A percentile compares a stretch with the other conserved stretches of the same genome.
Evolutionary conservation across 176 grass and related monocot species (phyloP).

Genomic region (Cenchrus purpureus): DNA sequence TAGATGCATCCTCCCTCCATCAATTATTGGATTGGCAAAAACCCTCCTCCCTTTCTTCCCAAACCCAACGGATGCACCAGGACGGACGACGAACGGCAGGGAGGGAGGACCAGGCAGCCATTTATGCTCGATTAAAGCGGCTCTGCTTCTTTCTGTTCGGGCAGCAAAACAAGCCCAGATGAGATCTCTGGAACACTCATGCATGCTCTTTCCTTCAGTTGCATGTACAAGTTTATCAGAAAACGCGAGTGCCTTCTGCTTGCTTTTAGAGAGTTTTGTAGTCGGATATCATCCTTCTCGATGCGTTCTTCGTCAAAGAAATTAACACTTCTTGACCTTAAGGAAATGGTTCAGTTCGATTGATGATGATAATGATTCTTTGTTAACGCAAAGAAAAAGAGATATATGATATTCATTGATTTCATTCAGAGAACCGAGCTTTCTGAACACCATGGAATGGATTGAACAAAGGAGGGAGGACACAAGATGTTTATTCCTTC

Average conservation of each 20-base stretch:
- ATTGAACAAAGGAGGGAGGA: not conserved
- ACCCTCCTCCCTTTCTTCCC: not conserved
- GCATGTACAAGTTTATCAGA: not conserved
- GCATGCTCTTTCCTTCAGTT: not conserved
- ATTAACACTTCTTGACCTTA: too few relatives aligned
- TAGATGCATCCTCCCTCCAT: not conserved
- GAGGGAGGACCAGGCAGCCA: not conserved
- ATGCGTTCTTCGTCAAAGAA: too few relatives aligned
- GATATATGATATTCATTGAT: too few relatives aligned
- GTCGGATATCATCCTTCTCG: too few relatives aligned
- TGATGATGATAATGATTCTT: too few relatives aligned
- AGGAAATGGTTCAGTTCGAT: not conserved
- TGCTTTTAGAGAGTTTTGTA: not conserved
- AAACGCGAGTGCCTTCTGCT: not conserved
- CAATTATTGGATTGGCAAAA: not conserved
- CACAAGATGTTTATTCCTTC: conserved; percentile 24
- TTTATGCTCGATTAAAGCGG: not conserved
- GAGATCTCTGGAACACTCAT: not conserved
- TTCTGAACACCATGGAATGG: not conserved
- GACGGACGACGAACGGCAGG: not conserved
- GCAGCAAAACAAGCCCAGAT: too few relatives aligned
- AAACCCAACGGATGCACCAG: not conserved
- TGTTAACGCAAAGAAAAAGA: too few relatives aligned
- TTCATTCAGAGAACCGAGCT: not conserved
- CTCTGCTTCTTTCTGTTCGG: not conserved